Evolutionary conservation across 306 rosid species (phyloP), one percentile per base, ranked within the genome.

Genomic region (Lotus japonicus): DNA sequence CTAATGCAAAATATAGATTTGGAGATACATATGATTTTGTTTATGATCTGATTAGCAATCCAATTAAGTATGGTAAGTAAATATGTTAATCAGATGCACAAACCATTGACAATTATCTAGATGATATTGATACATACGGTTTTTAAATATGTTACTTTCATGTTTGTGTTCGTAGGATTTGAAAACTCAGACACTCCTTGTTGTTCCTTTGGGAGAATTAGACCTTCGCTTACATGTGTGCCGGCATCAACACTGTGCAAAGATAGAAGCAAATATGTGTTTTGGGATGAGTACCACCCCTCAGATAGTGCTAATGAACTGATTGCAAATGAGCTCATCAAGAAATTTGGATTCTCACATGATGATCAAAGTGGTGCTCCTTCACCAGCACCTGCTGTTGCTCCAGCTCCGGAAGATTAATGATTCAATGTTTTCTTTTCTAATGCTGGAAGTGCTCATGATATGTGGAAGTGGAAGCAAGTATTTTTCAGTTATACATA

Each of bases 211-310:
- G 87, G 96, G 64, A 87, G 21, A 21, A 94, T 94, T 11, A 59
- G 99, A 67, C 99, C 99, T 0, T 90, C 99, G 9, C 85, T 94
- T 0, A 94, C 99, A 33, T 94, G 97, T 44, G 31, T 85, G 7
- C 99, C 99, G 2, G 96, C 92, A 44, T 94, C 99, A 48, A 69
- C 59, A 28, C 48, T 94, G 73, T 94, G 99, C 77, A 74, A 66
- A 61, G 96, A 94, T 54, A 88, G 99, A 84, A 94, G 99, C 82
- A 90, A 94, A 58, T 90, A 94, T 43, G 89, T 94, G 56, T 94
- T 94, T 70, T 94, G 97, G 99, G 99, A 94, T 58, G 99, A 94
- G 68, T 94, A 94, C 45, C 99, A 94, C 77, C 99, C 99, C 2
- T 68, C 96, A 0, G 99, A 94, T 71, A 80, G 75, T 39, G 99